Percentiles rank a stretch among this genome's conserved stretches.
Evolutionary conservation across 805 yeast genomes (phyloP).

Genomic region (Starmerella stigmatis): DNA sequence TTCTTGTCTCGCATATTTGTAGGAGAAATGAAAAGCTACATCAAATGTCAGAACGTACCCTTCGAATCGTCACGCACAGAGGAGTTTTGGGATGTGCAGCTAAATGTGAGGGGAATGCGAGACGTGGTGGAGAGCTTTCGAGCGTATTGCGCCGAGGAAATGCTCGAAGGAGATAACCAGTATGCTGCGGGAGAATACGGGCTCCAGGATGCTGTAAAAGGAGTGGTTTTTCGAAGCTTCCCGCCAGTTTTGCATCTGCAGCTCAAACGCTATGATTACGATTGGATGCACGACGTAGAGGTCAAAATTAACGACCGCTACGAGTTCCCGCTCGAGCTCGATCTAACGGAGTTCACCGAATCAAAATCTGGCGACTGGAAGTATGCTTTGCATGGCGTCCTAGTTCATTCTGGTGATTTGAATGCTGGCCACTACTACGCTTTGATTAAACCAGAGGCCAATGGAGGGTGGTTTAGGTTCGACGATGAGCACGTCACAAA

Average conservation of each 20-base stretch:
- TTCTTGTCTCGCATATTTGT: conserved; percentile 74
- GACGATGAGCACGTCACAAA: conserved; percentile 93
- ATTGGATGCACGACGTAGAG: conserved; percentile 76
- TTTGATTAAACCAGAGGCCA: conserved; percentile 66
- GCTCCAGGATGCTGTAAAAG: conserved; percentile 90
- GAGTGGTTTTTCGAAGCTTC: conserved; percentile 80
- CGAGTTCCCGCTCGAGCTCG: conserved; percentile 77
- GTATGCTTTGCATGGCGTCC: conserved; percentile 81
- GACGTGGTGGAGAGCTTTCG: conserved; percentile 66
- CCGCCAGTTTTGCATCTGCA: conserved; percentile 93
- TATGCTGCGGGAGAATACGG: conserved; percentile 87
- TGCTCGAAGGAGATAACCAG: conserved; percentile 88
- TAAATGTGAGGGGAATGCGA: conserved; percentile 76
- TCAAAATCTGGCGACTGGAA: conserved; percentile 47
- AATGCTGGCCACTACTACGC: conserved; percentile 96
- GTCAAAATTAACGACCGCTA: conserved; percentile 86
- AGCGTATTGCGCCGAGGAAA: conserved; percentile 79
- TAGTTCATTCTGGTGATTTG: conserved; percentile 92
- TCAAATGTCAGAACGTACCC: conserved; percentile 84
- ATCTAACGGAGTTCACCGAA: conserved; percentile 68
- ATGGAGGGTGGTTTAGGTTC: conserved; percentile 65
- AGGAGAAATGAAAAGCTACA: conserved; percentile 91
- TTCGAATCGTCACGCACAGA: conserved; percentile 86
- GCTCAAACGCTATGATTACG: conserved; percentile 87
- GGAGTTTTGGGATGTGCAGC: conserved; percentile 96